Percentiles rank a stretch among this genome's conserved stretches.
These are phyloP conservation scores for Xylona heveae DNA, from an alignment of 495 filamentous ascomycete genomes.

Conservation along the genomic window DNA sequence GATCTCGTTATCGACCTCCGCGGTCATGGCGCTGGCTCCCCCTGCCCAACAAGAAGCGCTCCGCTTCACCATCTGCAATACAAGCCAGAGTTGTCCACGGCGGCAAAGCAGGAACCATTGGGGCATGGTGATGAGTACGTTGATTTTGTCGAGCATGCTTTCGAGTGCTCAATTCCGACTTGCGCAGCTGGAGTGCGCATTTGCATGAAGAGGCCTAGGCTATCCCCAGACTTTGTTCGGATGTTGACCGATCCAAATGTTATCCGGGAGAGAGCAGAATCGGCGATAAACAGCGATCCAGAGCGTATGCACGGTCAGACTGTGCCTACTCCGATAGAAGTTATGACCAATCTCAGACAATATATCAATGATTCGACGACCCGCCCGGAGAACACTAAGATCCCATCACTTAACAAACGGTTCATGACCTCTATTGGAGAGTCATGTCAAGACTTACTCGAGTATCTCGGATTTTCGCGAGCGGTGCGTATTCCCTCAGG, in stretches of 20 bases:
- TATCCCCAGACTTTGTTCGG: constrained; percentile 14
- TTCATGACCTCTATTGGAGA: constrained; percentile 48
- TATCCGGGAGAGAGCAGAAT: constrained; percentile 28
- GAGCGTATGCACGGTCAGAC: constrained; percentile 32
- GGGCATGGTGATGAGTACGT: constrained; percentile 1
- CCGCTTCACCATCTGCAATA: constrained; percentile 26
- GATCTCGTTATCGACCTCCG: constrained; percentile 25
- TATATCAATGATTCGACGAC: constrained; percentile 40
- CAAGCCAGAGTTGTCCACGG: constrained; percentile 17
- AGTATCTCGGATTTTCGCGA: constrained; percentile 40
- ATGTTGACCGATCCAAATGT: constrained; percentile 33
- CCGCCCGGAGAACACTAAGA: constrained; percentile 23
- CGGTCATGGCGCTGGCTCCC: constrained; percentile 5
- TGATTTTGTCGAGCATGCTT: constrained; percentile 20
- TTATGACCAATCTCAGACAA: constrained; percentile 31
- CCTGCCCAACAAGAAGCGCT: constrained; percentile 14
- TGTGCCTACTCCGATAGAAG: constrained; percentile 22
- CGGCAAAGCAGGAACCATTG: background rate
- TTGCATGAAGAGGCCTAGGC: constrained; percentile 5
- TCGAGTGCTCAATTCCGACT: constrained; percentile 33
- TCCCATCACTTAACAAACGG: constrained; percentile 47
- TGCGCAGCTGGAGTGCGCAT: constrained; percentile 30
- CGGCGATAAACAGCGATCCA: constrained; percentile 31
- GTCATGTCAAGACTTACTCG: constrained; percentile 38
- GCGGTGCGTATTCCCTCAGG: no score